Base-by-base conservation (phyloP, 108 stramenopile genomes). In the Skeletonema grethae region DNA sequence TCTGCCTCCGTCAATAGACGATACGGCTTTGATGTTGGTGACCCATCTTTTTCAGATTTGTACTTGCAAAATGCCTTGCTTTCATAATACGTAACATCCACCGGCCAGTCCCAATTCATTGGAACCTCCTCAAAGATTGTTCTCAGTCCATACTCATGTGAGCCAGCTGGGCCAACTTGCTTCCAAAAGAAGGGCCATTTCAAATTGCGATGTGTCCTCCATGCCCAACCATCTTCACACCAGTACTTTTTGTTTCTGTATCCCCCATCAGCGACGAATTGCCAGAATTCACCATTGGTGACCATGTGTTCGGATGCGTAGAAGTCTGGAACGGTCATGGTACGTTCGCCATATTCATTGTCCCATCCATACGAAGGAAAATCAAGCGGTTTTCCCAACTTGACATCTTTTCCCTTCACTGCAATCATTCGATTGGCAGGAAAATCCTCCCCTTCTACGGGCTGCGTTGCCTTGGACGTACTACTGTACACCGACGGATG, bases 361-460 rank as follows among this genome's bases (percentile, higher is more conserved):
- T 98, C 97, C 97, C 97, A 98, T 43, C 97, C 97, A 72, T 85
- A 98, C 5, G 91, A 89, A 8, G 96, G 95, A 75, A 95, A 95
- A 41, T 90, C 84, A 6, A 82, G 60, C 5, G 93, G 94, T 69
- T 98, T 98, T 9, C 97, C 97, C 41, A 98, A 81, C 61, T 76
- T 70, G n/a, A 96, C 84, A 12, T 61, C 73, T 29, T 32, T 71
- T 8, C 70, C 79, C 7, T 82, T 56, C 15, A 93, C 88, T 1
- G 83, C 46, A 60, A 92, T 79, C 91, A 92, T 90, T 35, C 65
- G 30, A 48, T 92, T 92, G 45, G 77, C 4, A 5, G 91, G 91
- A 65, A 82, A 92, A 70, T 92, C 86, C 13, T 76, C 67, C 20
- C 85, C 83, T 58, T 82, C 76, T 7, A 86, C 43, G 7, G 91